These are phyloP conservation scores for Arthrinium phaeospermum DNA, from an alignment of 2,329 filamentous ascomycete genomes.

Conservation along the genomic window DNA sequence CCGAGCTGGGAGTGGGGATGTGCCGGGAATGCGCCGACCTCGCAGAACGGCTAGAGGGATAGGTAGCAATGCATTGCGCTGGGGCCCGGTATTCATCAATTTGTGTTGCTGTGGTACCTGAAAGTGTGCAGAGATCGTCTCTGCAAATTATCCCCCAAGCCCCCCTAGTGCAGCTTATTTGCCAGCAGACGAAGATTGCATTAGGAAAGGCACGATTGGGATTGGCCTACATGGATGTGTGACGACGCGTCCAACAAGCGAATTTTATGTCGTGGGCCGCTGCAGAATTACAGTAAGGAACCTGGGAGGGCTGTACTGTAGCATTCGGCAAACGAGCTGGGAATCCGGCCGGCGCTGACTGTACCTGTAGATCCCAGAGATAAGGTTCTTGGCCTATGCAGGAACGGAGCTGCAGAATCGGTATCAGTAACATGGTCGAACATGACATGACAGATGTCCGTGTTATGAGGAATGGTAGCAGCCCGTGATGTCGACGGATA, in stretches of 20 bases:
- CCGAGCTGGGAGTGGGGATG: not conserved
- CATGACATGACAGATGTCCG: not conserved
- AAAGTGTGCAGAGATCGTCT: not conserved
- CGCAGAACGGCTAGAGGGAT: not conserved
- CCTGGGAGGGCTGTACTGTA: not conserved
- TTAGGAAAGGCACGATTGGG: not conserved
- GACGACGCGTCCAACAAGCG: not conserved
- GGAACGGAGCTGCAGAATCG: not conserved
- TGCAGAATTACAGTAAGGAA: not conserved
- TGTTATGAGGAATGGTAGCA: not conserved
- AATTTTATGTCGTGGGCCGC: not conserved
- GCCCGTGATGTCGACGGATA: not conserved
- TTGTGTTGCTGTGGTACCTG: not conserved
- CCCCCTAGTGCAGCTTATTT: not conserved
- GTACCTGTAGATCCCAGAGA: conserved; percentile 11
- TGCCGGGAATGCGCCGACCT: conserved; percentile 4
- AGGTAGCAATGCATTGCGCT: not conserved
- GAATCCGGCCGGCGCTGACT: not conserved
- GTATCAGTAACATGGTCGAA: not conserved
- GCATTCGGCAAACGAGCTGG: not conserved
- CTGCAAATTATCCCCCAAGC: not conserved
- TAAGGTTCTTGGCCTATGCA: conserved; percentile 14
- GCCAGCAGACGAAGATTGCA: not conserved
- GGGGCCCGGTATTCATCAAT: conserved; percentile 5
- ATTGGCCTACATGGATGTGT: not conserved